These are phyloP conservation scores for Emmonsiellopsis sp. DNA, from an alignment of 2,329 filamentous ascomycete species.

Conservation along the genomic window DNA sequence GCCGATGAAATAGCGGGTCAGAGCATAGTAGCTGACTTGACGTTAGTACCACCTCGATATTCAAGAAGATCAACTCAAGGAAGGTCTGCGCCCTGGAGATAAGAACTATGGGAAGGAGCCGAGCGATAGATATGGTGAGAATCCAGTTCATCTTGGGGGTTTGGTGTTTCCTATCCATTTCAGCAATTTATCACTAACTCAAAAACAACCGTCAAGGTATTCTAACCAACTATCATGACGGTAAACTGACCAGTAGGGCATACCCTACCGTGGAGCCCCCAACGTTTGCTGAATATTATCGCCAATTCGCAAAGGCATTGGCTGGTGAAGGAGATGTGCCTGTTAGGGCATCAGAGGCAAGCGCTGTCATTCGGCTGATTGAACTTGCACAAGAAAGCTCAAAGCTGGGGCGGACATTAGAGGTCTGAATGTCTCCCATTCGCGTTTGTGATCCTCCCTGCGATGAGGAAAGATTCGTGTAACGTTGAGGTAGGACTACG, in stretches of 20 bases:
- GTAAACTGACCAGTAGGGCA: slow-evolving; percentile 40
- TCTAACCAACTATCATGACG: slow-evolving; percentile 48
- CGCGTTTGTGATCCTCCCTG: not conserved
- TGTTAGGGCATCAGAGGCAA: slow-evolving; percentile 44
- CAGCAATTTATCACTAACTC: not conserved
- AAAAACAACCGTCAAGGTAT: slow-evolving; percentile 15
- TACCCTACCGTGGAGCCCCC: slow-evolving; percentile 51
- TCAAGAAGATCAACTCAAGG: slow-evolving; percentile 65
- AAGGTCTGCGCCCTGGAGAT: slow-evolving; percentile 53
- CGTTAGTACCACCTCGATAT: slow-evolving; percentile 52
- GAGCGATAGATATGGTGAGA: slow-evolving; percentile 45
- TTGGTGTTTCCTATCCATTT: not conserved
- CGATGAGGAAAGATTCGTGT: not conserved
- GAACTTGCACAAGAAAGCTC: slow-evolving; percentile 48
- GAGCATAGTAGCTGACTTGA: not conserved
- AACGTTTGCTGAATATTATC: slow-evolving; percentile 64
- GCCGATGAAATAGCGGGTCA: not conserved
- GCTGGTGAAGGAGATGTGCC: slow-evolving; percentile 44
- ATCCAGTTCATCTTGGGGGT: not conserved
- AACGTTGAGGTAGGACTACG: not conserved
- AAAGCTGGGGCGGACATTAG: slow-evolving; percentile 39
- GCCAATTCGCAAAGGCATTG: slow-evolving; percentile 43
- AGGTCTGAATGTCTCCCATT: slow-evolving; percentile 16
- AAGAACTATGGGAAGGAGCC: slow-evolving; percentile 56
- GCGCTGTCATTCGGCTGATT: slow-evolving; percentile 46